Percentiles rank a stretch among this genome's conserved stretches.
These are phyloP conservation scores for Metarhizium rileyi DNA, from an alignment of 2,329 filamentous ascomycete species.

Conservation along the genomic window DNA sequence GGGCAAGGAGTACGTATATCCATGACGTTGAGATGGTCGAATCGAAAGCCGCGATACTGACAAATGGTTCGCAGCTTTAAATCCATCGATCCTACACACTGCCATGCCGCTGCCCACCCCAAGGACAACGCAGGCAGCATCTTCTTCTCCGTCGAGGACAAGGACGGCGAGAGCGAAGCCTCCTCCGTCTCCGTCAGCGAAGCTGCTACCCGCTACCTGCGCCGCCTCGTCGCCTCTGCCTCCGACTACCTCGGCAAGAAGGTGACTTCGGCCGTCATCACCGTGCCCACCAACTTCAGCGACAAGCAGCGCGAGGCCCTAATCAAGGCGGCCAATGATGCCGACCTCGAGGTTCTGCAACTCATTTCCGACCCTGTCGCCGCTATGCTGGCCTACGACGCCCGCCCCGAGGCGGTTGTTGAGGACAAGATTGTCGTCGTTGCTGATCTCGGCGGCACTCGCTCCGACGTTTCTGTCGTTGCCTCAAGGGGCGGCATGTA, in stretches of 20 bases:
- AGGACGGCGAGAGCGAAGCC: slow-evolving; percentile 46
- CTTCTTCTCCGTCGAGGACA: slow-evolving; percentile 77
- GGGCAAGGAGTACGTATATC: slow-evolving; percentile 67
- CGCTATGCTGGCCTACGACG: slow-evolving; percentile 84
- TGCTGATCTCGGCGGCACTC: slow-evolving; percentile 83
- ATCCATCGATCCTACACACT: slow-evolving; percentile 90
- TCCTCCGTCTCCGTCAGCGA: slow-evolving; percentile 72
- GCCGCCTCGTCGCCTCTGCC: slow-evolving; percentile 71
- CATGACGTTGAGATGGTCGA: neutral
- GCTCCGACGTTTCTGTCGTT: slow-evolving; percentile 84
- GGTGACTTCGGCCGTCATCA: slow-evolving; percentile 90
- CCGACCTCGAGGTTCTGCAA: slow-evolving; percentile 82
- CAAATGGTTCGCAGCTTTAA: slow-evolving; percentile 54
- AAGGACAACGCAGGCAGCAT: slow-evolving; percentile 62
- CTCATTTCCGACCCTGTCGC: slow-evolving; percentile 87
- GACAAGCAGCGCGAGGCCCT: slow-evolving; percentile 81
- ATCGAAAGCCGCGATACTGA: neutral
- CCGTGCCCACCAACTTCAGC: slow-evolving; percentile 86
- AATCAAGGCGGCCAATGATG: slow-evolving; percentile 64
- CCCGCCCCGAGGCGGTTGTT: slow-evolving; percentile 61
- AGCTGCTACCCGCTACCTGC: slow-evolving; percentile 74
- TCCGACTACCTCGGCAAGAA: slow-evolving; percentile 87
- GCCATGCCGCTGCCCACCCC: slow-evolving; percentile 87
- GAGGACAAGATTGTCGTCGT: slow-evolving; percentile 87
- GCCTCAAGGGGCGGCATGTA: slow-evolving; percentile 93